Percentiles rank a stretch among this genome's conserved stretches.
Conservation (phyloP, 768 basidiomycete genomes). For the Guyanaporus albipodus region DNA sequence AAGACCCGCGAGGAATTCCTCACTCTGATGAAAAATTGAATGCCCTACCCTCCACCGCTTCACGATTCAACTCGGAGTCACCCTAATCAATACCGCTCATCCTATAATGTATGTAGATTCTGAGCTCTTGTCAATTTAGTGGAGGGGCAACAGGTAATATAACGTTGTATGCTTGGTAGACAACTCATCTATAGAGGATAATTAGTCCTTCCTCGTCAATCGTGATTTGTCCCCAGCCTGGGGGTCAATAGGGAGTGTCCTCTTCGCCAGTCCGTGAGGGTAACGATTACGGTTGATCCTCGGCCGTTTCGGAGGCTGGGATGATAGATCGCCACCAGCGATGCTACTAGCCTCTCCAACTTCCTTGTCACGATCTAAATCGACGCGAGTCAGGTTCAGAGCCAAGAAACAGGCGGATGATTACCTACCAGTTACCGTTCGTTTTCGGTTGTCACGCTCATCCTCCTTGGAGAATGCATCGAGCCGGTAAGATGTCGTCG, state of each 20-base stretch:
- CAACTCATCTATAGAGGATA: conserved; percentile 2
- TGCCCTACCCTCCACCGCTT: neutral
- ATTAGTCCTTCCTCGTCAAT: conserved; percentile 50
- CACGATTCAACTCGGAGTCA: conserved; percentile 45
- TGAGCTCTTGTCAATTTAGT: conserved; percentile 8
- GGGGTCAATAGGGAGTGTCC: conserved; percentile 59
- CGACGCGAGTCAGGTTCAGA: conserved; percentile 3
- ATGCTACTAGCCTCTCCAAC: conserved; percentile 35
- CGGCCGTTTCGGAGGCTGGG: conserved; percentile 54
- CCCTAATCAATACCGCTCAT: conserved; percentile 18
- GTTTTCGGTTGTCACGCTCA: conserved; percentile 65
- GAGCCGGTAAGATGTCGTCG: conserved; percentile 40
- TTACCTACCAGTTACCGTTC: conserved; percentile 60
- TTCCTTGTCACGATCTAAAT: conserved; percentile 63
- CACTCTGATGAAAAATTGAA: conserved; percentile 63
- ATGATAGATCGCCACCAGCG: conserved; percentile 35
- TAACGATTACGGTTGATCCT: conserved; percentile 57
- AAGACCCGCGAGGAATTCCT: conserved; percentile 98
- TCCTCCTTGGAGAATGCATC: conserved; percentile 52
- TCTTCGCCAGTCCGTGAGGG: conserved; percentile 49
- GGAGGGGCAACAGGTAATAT: conserved; percentile 15
- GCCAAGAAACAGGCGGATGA: neutral
- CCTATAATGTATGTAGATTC: conserved; percentile 20
- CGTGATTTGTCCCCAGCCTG: conserved; percentile 55
- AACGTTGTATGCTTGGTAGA: conserved; percentile 11